Evolutionary conservation across 2,329 filamentous ascomycete genomes (phyloP).

Genomic region (Fusarium haematococcum): DNA sequence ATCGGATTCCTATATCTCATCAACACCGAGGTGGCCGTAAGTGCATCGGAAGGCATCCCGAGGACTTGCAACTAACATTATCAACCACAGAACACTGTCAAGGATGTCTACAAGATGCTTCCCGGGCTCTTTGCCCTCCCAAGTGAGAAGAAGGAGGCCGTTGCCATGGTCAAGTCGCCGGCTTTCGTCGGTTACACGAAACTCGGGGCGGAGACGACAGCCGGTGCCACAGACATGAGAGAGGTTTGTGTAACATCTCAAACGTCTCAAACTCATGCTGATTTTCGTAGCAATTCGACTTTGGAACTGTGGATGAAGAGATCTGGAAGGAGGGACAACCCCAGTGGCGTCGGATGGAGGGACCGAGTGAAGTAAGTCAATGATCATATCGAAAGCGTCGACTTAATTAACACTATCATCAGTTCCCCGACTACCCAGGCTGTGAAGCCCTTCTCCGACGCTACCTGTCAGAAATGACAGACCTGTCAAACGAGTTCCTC

Average conservation of each 20-base stretch:
- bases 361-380: neutral
- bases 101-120: neutral
- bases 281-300: neutral
- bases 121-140: neutral
- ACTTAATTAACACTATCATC: neutral
- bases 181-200: conserved; percentile 7
- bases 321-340: neutral
- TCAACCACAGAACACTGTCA: neutral
- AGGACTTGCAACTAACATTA: neutral
- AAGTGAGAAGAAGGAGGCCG: conserved; percentile 1
- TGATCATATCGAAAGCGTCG: neutral
- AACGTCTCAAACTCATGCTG: neutral
- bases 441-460: conserved; percentile 3
- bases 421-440: conserved; percentile 1
- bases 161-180: conserved; percentile 9
- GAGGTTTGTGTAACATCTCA: neutral
- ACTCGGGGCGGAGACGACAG: conserved; percentile 1
- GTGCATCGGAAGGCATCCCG: neutral
- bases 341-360: conserved; percentile 3
- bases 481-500: conserved; percentile 1
- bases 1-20: conserved; percentile 6
- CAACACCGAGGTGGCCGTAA: conserved; percentile 7
- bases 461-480: conserved; percentile 2
- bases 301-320: neutral
- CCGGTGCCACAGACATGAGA: conserved; percentile 9